Evolutionary conservation across 1,139 yeast species (phyloP).

Genomic region (Kodamaea ohmeri): DNA sequence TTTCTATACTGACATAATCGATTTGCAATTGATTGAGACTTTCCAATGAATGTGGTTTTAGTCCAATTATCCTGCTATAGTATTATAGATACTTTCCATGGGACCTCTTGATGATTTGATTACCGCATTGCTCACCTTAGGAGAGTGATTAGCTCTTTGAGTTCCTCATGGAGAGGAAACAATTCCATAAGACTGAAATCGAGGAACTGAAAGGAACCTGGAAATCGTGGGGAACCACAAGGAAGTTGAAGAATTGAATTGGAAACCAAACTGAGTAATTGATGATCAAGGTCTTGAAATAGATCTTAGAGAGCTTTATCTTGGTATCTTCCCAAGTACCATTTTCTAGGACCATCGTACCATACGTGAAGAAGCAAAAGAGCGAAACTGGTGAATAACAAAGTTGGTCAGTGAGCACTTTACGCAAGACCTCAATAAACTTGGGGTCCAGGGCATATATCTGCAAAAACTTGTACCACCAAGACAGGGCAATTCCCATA

Average conservation of each 20-base stretch:
- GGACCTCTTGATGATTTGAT: too few species aligned
- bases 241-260: slow-evolving; percentile 85
- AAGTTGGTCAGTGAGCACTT: slow-evolving; percentile 87
- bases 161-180: slow-evolving; percentile 79
- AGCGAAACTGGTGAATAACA: slow-evolving; percentile 85
- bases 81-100: too few species aligned
- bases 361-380: slow-evolving; percentile 77
- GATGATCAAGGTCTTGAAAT: slow-evolving; percentile 71
- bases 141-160: slow-evolving; percentile 23
- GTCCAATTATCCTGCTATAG: too few species aligned
- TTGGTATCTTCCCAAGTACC: slow-evolving; percentile 67
- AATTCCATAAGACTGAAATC: slow-evolving; percentile 89
- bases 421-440: slow-evolving; percentile 74
- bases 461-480: slow-evolving; percentile 86
- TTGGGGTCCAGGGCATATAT: slow-evolving; percentile 79
- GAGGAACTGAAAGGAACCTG: slow-evolving; percentile 93
- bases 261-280: slow-evolving; percentile 94
- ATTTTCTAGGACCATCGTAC: slow-evolving; percentile 75
- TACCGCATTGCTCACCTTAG: too few species aligned
- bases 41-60: too few species aligned
- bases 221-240: slow-evolving; percentile 69
- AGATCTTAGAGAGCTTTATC: slow-evolving; percentile 60
- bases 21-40: too few species aligned
- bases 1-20: too few species aligned
- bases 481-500: slow-evolving; percentile 79